Conservation (phyloP, 257 asterid species). For the Verbascum thapsus region DNA sequence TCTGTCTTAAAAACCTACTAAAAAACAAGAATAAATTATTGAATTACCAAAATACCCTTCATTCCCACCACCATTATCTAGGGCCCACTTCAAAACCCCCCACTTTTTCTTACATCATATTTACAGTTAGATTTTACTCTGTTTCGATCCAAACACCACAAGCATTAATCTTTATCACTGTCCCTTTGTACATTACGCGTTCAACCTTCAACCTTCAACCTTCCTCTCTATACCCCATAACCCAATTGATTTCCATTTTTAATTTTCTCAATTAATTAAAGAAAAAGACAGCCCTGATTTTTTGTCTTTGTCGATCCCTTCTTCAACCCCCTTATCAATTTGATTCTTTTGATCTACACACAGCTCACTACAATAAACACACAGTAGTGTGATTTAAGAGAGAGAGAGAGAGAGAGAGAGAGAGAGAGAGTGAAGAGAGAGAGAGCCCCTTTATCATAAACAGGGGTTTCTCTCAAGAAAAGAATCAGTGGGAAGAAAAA, state of each 20-base stretch:
- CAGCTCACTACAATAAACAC: constrained; percentile 40
- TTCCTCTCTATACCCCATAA: no score
- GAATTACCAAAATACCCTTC: constrained; percentile 9
- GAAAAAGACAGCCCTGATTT: background rate
- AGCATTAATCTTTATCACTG: background rate
- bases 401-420: no score
- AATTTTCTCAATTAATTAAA: background rate
- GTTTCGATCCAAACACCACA: background rate
- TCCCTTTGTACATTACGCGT: constrained; percentile 34
- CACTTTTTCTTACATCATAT: background rate
- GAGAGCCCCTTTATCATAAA: constrained; percentile 14
- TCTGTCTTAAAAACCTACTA: background rate
- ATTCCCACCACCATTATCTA: constrained; percentile 19
- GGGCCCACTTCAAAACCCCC: constrained; percentile 25
- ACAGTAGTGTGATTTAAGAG: no score
- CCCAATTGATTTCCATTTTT: no score
- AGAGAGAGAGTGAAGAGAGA: constrained; percentile 21
- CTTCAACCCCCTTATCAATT: constrained; percentile 37
- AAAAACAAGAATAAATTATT: no score
- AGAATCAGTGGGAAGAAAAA: constrained; percentile 40
- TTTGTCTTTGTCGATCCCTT: constrained; percentile 38
- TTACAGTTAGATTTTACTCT: no score
- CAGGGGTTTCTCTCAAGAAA: constrained; percentile 60
- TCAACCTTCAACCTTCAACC: constrained; percentile 19
- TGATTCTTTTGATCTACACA: constrained; percentile 43